phyloP scores from a whole-genome alignment of 2,329 filamentous ascomycete species.

The Cryphonectria nitschkei region DNA sequence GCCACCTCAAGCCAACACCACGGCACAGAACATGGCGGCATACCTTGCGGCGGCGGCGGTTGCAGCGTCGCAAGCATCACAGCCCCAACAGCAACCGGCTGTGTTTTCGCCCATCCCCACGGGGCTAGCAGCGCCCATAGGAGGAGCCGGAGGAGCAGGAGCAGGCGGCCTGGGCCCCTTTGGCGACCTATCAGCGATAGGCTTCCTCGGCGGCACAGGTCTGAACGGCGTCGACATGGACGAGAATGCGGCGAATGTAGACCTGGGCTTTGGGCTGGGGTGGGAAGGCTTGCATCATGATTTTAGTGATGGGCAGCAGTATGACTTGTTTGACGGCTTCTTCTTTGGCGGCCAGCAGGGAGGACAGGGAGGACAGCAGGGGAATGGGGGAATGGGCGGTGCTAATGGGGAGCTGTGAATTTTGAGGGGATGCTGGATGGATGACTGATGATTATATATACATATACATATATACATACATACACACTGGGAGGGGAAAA shows the following conservation, averaged over 20 bases:
- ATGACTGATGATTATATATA: background rate
- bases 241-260: slow-evolving; percentile 37
- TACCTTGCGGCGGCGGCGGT: slow-evolving; percentile 15
- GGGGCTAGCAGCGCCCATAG: slow-evolving; percentile 29
- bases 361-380: slow-evolving; percentile 24
- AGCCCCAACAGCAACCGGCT: slow-evolving; percentile 34
- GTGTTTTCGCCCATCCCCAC: slow-evolving; percentile 32
- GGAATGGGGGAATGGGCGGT: slow-evolving; percentile 39
- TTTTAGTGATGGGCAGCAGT: slow-evolving; percentile 60
- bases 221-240: slow-evolving; percentile 30
- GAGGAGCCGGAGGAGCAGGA: too few relatives aligned
- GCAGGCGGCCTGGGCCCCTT: slow-evolving; percentile 36
- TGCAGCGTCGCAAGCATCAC: slow-evolving; percentile 40
- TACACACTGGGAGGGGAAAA: background rate
- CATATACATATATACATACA: background rate
- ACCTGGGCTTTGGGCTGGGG: slow-evolving; percentile 68
- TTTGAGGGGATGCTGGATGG: background rate
- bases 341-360: slow-evolving; percentile 66
- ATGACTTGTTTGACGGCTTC: slow-evolving; percentile 74
- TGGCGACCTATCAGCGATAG: slow-evolving; percentile 56
- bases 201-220: slow-evolving; percentile 51
- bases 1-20: slow-evolving; percentile 33
- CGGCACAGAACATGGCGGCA: slow-evolving; percentile 22
- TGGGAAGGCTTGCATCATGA: slow-evolving; percentile 67
- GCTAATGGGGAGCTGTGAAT: slow-evolving; percentile 29